A percentile compares a stretch with the other conserved stretches of the same genome.
Conservation (phyloP, 768 basidiomycete genomes). For the Amanita phalloides region DNA sequence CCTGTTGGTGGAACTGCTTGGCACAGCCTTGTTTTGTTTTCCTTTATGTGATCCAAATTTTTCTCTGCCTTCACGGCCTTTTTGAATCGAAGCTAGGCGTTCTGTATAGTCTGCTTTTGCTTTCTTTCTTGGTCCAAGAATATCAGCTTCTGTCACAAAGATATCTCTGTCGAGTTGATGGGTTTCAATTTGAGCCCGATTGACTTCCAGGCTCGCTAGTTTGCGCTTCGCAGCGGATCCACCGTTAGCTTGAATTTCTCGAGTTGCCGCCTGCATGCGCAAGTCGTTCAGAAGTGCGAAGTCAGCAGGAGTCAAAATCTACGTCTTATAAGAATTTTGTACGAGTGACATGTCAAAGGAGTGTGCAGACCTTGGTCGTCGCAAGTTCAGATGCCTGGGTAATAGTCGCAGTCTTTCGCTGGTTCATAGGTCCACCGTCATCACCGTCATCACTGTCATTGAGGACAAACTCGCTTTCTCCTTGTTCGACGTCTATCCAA, state of each 20-base stretch:
- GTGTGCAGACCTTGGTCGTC: slow-evolving; percentile 59
- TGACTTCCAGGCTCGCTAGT: slow-evolving; percentile 66
- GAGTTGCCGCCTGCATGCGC: slow-evolving; percentile 64
- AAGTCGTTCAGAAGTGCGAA: slow-evolving; percentile 89
- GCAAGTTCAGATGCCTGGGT: slow-evolving; percentile 50
- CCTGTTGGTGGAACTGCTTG: slow-evolving; percentile 83
- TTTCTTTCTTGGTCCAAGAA: slow-evolving; percentile 91
- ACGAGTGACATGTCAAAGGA: not conserved
- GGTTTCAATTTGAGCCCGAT: slow-evolving; percentile 43
- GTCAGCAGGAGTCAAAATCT: slow-evolving; percentile 97
- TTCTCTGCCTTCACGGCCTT: slow-evolving; percentile 90
- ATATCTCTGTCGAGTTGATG: slow-evolving; percentile 8
- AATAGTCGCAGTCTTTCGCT: slow-evolving; percentile 19
- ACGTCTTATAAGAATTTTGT: not conserved
- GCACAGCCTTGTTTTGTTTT: slow-evolving; percentile 76
- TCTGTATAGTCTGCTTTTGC: slow-evolving; percentile 89
- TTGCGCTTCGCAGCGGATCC: slow-evolving; percentile 64
- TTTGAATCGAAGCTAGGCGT: slow-evolving; percentile 82
- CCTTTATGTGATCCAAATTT: slow-evolving; percentile 87
- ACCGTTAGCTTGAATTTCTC: slow-evolving; percentile 58
- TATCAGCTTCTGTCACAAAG: slow-evolving; percentile 75
- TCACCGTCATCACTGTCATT: slow-evolving; percentile 73
- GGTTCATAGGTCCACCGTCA: slow-evolving; percentile 40
- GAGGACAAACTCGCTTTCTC: slow-evolving; percentile 56
- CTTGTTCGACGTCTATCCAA: slow-evolving; percentile 79